Percentiles rank a stretch among this genome's conserved stretches.
phyloP scores from a whole-genome alignment of 2,329 filamentous ascomycete genomes.

The Neonectria sp. region DNA sequence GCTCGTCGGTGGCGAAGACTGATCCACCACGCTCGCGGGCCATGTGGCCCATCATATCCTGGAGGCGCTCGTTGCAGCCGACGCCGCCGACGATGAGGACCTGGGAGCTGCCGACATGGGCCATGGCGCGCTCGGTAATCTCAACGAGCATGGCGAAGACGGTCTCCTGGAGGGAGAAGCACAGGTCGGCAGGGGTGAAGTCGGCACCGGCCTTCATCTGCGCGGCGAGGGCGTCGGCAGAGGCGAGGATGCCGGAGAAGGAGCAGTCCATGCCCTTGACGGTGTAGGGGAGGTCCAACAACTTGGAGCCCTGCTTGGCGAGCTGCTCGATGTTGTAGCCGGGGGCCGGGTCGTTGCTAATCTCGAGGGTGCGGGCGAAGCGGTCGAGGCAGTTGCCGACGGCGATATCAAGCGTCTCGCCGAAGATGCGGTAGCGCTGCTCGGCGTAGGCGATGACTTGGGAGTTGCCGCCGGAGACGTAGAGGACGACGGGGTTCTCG shows the following conservation, averaged over 20 bases:
- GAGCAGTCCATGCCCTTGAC: conserved; percentile 99
- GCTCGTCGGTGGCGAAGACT: conserved; percentile 95
- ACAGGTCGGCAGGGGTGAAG: conserved; percentile 87
- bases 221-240: conserved; percentile 84
- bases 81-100: conserved; percentile 97
- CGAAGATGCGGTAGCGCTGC: conserved; percentile 96
- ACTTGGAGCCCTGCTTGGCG: conserved; percentile 78
- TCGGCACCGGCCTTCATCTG: conserved; percentile 70
- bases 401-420: conserved; percentile 96
- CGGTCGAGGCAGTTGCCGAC: conserved; percentile 98
- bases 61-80: conserved; percentile 92
- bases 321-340: conserved; percentile 99
- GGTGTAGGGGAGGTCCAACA: conserved; percentile 93
- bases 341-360: conserved; percentile 95
- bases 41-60: conserved; percentile 99
- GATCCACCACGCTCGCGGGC: conserved; percentile 88
- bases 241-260: conserved; percentile 92
- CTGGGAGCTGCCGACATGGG: conserved; percentile 91
- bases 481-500: conserved; percentile 92
- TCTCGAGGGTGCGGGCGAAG: conserved; percentile 91
- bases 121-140: conserved; percentile 98
- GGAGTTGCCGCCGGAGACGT: conserved; percentile 96
- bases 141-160: conserved; percentile 98
- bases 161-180: conserved; percentile 96
- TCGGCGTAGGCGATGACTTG: conserved; percentile 98